Evolutionary conservation across 1,284 basidiomycete species (phyloP), one percentile per base, ranked within the genome.

Genomic region (Tilletia indica): DNA sequence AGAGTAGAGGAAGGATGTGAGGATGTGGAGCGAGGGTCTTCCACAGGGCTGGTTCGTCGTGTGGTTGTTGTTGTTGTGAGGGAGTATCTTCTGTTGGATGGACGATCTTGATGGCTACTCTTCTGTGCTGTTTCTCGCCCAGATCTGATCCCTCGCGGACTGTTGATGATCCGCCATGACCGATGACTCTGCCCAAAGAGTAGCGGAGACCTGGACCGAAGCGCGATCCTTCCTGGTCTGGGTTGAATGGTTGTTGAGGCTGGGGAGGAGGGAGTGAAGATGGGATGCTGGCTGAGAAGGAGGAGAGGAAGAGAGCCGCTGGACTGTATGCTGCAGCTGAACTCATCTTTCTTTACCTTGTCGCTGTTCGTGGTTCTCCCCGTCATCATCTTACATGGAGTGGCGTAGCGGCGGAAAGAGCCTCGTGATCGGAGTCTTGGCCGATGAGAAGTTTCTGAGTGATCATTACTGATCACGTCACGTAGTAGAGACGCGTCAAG

Each of bases 141-240:
- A 77, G 67, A 67, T 80, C 80, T 76, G 73, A 81, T 12, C 71
- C 94, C 51, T 89, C 89, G 61, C 92, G 87, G 67, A 97, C 92
- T 56, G 89, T 90, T n/a, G 93, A 93, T 83, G 94, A 94, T 8
- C 90, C 92, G 5, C 95, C 94, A 70, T 89, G 87, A 19, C 92
- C 94, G 11, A 97, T 88, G 76, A 92, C 87, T 67, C 88, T 87
- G 25, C 92, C 93, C 0, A 97, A 88, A 4, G 88, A 89, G 82
- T 94, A 96, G n/a, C 86, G 68, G 14, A 73, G 74, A 0, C 70
- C 71, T 3, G 78, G 78, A 4, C 77, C 78, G n/a, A 81, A 69
- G 5, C 71, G 69, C 2, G 76, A 73, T 14, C 80, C 80, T 68
- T 81, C 74, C 4, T 80, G 76, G 67, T 81, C 78, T 21, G 70